Evolutionary conservation across 2,329 filamentous ascomycete species (phyloP), one percentile per base, ranked within the genome.

Genomic region (Geosmithia flava): DNA sequence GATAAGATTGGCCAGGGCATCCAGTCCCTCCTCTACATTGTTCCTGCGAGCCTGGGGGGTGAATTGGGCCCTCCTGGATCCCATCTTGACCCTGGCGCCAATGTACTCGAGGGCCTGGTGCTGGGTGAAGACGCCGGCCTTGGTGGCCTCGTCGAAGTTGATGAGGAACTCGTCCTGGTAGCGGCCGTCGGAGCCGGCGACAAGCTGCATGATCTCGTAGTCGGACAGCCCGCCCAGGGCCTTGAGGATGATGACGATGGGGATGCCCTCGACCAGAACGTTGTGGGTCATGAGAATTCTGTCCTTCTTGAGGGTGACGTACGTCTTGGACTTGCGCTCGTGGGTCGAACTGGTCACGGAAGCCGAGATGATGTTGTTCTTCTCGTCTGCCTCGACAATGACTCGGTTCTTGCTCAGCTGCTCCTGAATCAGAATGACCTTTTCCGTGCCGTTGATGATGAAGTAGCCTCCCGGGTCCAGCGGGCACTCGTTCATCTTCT

Each of bases 401-500:
- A 98, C 87, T 70, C 93, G 82, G 67, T 98, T 98, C 76, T 98
- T 98, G 76, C 93, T 98, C 61, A 98, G 72, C 68, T 98, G 93
- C 62, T 98, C 94, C 65, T 98, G 93, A 15, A 98, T 94, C 42
- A 98, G 71, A 60, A 98, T 98, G 56, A 98, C 93, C 71, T 98
- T 98, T 65, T 98, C 93, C 19, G 94, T 96, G 44, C 93, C 93
- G 58, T 91, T 88, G 55, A 97, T 89, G 59, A 98, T 93, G 59
- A 98, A 98, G 65, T 98, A 98, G 47, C 93, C 93, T 53, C 93
- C 93, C 1, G 94, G 93, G 60, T 98, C 93, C 41, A 98, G 73
- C 15, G 93, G 88, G 59, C 93, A 98, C 68, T 98, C 93, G 59
- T 95, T 93, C 74, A 97, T 83, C 45, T 83, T 69, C 51, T 88